Evolutionary conservation across 306 rosid species (phyloP).

Genomic region (Corylus avellana): DNA sequence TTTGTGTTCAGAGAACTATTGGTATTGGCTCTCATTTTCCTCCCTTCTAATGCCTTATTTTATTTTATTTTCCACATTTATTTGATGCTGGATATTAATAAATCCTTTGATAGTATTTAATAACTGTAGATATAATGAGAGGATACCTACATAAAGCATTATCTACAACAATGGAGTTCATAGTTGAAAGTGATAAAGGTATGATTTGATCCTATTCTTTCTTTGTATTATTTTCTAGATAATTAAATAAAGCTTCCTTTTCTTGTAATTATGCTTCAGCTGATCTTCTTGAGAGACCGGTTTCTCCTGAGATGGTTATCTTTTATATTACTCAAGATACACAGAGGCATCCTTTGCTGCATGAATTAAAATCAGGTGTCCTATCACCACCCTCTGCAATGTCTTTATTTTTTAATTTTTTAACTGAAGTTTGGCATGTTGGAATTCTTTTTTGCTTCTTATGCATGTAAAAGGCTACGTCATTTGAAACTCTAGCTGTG

Average conservation of each 20-base stretch:
- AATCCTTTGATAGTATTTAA: conserved; percentile 64
- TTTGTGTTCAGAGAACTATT: background rate
- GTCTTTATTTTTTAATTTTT: background rate
- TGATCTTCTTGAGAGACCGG: conserved; percentile 68
- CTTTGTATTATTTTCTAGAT: conserved; percentile 5
- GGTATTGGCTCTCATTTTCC: background rate
- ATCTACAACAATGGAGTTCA: conserved; percentile 78
- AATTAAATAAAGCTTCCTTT: conserved; percentile 10
- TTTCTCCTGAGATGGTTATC: conserved; percentile 75
- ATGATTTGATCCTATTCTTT: conserved; percentile 5
- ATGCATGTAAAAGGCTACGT: conserved; percentile 1
- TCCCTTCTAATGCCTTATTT: background rate
- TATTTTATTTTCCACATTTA: background rate
- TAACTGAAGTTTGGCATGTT: background rate
- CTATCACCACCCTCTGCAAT: conserved; percentile 18
- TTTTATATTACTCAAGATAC: conserved; percentile 96
- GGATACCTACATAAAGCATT: conserved; percentile 88
- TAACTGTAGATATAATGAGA: conserved; percentile 74
- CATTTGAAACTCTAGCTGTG: conserved; percentile 6
- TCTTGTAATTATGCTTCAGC: conserved; percentile 41
- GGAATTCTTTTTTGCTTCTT: conserved; percentile 5
- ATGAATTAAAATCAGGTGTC: conserved; percentile 81
- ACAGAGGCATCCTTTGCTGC: conserved; percentile 90
- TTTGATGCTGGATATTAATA: conserved; percentile 38
- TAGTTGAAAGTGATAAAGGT: conserved; percentile 86